phyloP scores from a whole-genome alignment of 2,329 filamentous ascomycete species.

The Trichoderma koningiopsis region DNA sequence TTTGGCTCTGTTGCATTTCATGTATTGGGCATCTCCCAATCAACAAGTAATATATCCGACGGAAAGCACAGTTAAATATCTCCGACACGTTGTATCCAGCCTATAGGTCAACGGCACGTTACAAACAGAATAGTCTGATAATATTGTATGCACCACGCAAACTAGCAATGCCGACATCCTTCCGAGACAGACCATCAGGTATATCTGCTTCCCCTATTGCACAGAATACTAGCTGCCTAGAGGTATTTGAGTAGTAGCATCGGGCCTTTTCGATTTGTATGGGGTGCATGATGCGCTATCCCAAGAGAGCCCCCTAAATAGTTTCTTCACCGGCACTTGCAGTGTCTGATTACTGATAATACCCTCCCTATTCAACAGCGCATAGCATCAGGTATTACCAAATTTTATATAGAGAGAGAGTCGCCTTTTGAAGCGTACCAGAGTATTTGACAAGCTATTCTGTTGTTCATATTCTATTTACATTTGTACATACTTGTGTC shows the following conservation, averaged over 20 bases:
- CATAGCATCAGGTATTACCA: neutral
- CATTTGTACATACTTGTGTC: neutral
- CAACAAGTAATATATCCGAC: neutral
- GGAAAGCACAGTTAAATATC: neutral
- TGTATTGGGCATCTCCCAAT: too few relatives aligned
- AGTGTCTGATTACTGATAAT: conserved; percentile 6
- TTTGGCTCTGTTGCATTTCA: neutral
- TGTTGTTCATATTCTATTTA: neutral
- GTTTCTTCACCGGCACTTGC: neutral
- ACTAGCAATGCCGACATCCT: neutral
- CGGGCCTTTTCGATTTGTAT: conserved; percentile 2
- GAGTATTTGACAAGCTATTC: neutral
- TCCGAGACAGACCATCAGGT: neutral
- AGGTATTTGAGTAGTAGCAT: neutral
- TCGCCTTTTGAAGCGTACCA: neutral
- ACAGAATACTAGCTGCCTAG: neutral
- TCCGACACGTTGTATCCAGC: neutral
- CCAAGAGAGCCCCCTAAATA: neutral
- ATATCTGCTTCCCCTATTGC: neutral
- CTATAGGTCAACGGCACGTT: neutral
- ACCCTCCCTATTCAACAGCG: neutral
- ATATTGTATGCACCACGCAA: neutral
- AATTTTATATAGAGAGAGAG: neutral
- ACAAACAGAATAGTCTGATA: neutral
- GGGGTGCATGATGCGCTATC: conserved; percentile 1